Percentiles rank a stretch among this genome's conserved stretches.
Evolutionary conservation across 2,329 filamentous ascomycete genomes (phyloP).

Genomic region (Aspergillus glaucus): DNA sequence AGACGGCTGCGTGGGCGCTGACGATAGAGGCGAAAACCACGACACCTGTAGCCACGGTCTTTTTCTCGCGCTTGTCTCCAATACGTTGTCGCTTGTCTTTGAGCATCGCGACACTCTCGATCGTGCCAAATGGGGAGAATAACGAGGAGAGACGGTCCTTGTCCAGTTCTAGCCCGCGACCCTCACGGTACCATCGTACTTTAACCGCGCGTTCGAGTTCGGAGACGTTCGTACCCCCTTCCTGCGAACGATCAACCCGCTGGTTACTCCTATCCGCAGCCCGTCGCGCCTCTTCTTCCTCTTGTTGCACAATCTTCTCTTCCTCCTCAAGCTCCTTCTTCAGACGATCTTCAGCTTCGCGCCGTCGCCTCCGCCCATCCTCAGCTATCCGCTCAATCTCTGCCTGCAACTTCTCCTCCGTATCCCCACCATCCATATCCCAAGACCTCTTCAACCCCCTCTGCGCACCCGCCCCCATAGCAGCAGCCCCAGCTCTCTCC

Average conservation of each 20-base stretch:
- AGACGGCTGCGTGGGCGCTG: conserved; percentile 51
- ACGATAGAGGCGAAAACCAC: conserved; percentile 54
- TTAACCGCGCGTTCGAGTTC: conserved; percentile 55
- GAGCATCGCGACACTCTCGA: conserved; percentile 50
- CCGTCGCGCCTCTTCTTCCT: conserved; percentile 40
- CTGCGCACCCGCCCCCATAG: conserved; percentile 30
- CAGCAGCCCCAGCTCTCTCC: conserved; percentile 52
- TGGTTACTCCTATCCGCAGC: conserved; percentile 26
- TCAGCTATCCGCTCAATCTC: conserved; percentile 50
- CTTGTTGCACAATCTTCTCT: conserved; percentile 30
- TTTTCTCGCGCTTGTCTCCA: conserved; percentile 46
- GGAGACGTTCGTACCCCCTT: conserved; percentile 38
- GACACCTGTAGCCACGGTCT: conserved; percentile 47
- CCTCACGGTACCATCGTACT: conserved; percentile 49
- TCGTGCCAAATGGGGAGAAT: conserved; percentile 51
- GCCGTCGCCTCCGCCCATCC: conserved; percentile 47
- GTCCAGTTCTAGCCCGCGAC: conserved; percentile 40
- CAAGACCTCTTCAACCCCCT: conserved; percentile 56
- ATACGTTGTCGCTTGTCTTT: conserved; percentile 52
- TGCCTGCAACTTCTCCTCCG: conserved; percentile 45
- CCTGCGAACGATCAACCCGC: conserved; percentile 28
- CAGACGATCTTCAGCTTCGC: conserved; percentile 42
- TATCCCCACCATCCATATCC: conserved; percentile 33
- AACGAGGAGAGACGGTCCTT: conserved; percentile 41
- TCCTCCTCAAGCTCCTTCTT: conserved; percentile 42